Percentiles rank a stretch among this genome's conserved stretches.
Conservation (phyloP, 345 rosid species). For the Camelina sativa region DNA sequence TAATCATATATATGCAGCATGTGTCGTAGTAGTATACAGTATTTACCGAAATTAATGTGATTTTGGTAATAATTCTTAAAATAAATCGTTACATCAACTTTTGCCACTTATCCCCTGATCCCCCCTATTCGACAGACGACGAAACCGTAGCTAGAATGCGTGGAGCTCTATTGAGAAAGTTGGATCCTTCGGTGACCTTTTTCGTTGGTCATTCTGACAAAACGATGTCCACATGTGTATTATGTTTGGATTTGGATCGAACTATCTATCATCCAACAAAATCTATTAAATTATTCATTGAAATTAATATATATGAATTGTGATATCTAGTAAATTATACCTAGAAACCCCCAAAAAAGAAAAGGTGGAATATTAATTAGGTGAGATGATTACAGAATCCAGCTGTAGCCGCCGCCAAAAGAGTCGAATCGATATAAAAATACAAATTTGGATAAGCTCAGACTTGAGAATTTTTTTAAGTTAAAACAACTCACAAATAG, state of each 20-base stretch:
- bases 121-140: no score
- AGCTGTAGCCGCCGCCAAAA: slow-evolving; percentile 43
- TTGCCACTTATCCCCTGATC: no score
- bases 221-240: not conserved
- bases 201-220: not conserved
- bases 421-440: slow-evolving; percentile 20
- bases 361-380: slow-evolving; percentile 35
- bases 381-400: slow-evolving; percentile 26
- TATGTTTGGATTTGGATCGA: not conserved
- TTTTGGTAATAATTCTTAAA: not conserved
- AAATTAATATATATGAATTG: not conserved
- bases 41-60: not conserved
- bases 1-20: not conserved
- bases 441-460: slow-evolving; percentile 24
- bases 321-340: not conserved
- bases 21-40: not conserved
- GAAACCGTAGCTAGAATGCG: no score
- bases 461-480: slow-evolving; percentile 1
- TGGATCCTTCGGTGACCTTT: no score
- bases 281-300: not conserved
- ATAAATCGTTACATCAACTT: not conserved
- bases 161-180: no score
- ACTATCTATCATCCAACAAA: not conserved
- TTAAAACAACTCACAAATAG: not conserved
- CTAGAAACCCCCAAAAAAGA: not conserved